Base-by-base conservation (phyloP, 768 basidiomycete genomes). In the Lyophyllum shimeji region DNA sequence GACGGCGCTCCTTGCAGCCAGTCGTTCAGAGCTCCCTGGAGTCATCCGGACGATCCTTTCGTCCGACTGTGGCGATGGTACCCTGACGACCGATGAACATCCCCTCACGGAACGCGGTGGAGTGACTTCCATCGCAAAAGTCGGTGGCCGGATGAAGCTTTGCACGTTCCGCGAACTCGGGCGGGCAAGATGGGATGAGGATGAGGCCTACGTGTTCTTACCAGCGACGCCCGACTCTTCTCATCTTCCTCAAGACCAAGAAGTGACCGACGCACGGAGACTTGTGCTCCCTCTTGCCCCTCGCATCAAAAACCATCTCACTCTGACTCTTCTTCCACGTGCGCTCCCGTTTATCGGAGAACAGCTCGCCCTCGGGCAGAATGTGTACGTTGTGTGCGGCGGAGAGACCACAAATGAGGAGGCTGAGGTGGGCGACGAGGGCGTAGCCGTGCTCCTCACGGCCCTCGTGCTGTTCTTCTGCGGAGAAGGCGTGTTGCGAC, bases 11-110 rank as follows among this genome's bases (percentile, higher is more conserved):
- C 50, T 61, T 11, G 29, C 62, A 0, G 68, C 79, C 0, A 63
- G 68, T 7, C 76, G 87, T 21, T 68, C 76, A 0, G 75, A 80
- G 1, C 75, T 95, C 3, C 75, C 79, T 2, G 65, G 63, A 3
- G 45, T 86, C 5, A 78, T 87, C 13, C 52, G 61, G 20, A 45
- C 58, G 8, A 42, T 76, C 6, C 65, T 76, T 5, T 62, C 65
- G 13, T 47, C 18, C 24, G 34, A 53, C 24, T 17, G 40, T 13
- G 13, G 8, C 2, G 18, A 18, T 7, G 29, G 29, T 29, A 9
- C 9, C 5, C 29, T 4, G 29, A 46, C 46, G 13, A 46, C 9
- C 23, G 47, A 54, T 33, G 48, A 67, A 1, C 74, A 71, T 2
- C 68, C 76, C 0, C 68, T 82, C 15, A 9, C 45, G 11, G 73